These are phyloP conservation scores for Beauveria sp. DNA, from an alignment of 2,329 filamentous ascomycete genomes.

Conservation along the genomic window DNA sequence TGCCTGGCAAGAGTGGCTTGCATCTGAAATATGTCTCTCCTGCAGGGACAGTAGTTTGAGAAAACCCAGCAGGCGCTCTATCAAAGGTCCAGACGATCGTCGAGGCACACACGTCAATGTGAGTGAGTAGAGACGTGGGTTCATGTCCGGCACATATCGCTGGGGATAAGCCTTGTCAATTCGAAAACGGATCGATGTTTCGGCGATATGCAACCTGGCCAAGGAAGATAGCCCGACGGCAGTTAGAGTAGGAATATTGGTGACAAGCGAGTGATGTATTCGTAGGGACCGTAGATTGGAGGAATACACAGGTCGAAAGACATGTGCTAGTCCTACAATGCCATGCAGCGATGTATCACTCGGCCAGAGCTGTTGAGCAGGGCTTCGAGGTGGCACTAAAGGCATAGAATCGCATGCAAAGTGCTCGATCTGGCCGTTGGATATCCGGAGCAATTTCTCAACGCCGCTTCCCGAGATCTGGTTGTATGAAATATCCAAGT, in stretches of 20 bases:
- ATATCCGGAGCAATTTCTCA: constrained; percentile 33
- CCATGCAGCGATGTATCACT: constrained; percentile 31
- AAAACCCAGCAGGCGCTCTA: constrained; percentile 40
- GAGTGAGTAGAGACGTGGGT: constrained; percentile 45
- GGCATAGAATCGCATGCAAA: constrained; percentile 42
- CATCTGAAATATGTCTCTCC: constrained; percentile 36
- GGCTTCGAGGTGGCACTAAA: constrained; percentile 19
- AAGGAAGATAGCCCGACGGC: constrained; percentile 29
- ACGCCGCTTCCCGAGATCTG: constrained; percentile 37
- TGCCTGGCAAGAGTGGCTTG: constrained; percentile 11
- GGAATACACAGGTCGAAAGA: constrained; percentile 45
- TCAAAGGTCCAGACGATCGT: constrained; percentile 42
- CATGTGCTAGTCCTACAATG: constrained; percentile 35
- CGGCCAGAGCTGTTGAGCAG: constrained; percentile 19
- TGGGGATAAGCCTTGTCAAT: constrained; percentile 39
- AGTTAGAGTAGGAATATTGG: constrained; percentile 40
- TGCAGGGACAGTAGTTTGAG: constrained; percentile 40
- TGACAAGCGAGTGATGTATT: constrained; percentile 54
- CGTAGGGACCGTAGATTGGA: constrained; percentile 45
- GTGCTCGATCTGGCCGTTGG: constrained; percentile 41
- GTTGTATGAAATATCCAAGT: constrained; percentile 47
- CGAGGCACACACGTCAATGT: constrained; percentile 48
- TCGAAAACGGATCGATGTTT: constrained; percentile 35
- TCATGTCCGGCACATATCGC: constrained; percentile 46
- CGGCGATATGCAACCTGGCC: constrained; percentile 34